Conservation (phyloP, 2,329 filamentous ascomycete genomes). For the Thelonectria blattea region DNA sequence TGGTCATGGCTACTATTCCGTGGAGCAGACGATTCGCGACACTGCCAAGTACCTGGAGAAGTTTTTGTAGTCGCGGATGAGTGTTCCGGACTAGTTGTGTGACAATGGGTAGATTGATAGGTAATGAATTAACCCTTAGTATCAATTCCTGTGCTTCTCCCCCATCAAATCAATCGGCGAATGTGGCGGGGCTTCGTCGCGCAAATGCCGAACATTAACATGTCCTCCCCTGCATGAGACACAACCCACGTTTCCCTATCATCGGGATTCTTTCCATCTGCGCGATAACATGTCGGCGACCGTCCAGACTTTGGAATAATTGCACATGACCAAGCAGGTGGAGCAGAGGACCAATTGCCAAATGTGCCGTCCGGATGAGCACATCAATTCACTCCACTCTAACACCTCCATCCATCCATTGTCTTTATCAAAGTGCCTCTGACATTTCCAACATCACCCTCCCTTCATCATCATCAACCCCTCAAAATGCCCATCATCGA, state of each 20-base stretch:
- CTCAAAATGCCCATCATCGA: constrained; percentile 39
- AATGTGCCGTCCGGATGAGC: constrained; percentile 14
- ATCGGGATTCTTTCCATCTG: background rate
- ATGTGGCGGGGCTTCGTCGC: too few species aligned
- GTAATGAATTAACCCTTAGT: background rate
- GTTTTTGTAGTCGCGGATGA: constrained; percentile 22
- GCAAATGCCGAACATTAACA: background rate
- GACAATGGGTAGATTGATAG: background rate
- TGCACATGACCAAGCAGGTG: constrained; percentile 1
- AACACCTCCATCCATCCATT: background rate
- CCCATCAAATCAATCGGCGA: too few species aligned
- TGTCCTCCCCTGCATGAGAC: background rate
- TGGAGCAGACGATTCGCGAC: constrained; percentile 32
- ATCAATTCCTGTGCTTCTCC: too few species aligned
- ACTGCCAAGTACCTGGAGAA: constrained; percentile 32
- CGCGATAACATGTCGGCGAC: too few species aligned
- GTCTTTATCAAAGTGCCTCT: background rate
- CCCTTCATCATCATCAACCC: background rate
- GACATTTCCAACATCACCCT: too few species aligned
- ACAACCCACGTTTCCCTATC: background rate
- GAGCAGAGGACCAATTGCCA: constrained; percentile 9
- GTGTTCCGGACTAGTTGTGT: background rate
- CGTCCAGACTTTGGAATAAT: background rate
- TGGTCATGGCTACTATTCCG: constrained; percentile 24
- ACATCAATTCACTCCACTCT: constrained; percentile 11